A percentile compares a stretch with the other conserved stretches of the same genome.
phyloP scores from a whole-genome alignment of 169 alveolate genomes.

The Eimeria sp. region DNA sequence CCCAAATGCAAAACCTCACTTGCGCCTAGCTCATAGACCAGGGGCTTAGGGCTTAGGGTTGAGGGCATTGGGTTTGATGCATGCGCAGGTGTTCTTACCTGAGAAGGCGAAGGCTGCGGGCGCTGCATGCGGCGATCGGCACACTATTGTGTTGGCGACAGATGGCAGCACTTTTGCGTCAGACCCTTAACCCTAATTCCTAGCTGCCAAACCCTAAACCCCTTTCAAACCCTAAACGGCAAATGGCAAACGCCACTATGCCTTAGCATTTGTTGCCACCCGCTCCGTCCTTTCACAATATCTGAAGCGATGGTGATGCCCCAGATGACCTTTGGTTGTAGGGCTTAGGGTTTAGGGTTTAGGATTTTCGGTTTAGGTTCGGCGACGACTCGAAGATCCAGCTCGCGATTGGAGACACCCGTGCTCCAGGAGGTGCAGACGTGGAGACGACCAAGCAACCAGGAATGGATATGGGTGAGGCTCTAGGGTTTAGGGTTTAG shows the following conservation, averaged over 20 bases:
- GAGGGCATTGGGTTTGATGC: not conserved
- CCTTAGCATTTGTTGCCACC: not conserved
- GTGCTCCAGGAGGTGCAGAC: conserved; percentile 16
- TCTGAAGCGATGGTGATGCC: not conserved
- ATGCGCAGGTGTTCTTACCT: conserved; percentile 12
- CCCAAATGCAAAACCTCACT: not conserved
- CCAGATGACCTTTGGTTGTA: not conserved
- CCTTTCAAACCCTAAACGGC: not conserved
- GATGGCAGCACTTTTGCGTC: conserved; percentile 36
- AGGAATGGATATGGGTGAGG: not conserved
- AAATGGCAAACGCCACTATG: not conserved
- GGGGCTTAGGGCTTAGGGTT: not conserved
- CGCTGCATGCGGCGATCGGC: conserved; percentile 48
- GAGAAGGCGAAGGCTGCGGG: conserved; percentile 23
- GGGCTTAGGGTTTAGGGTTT: not conserved
- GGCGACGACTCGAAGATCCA: conserved; percentile 79
- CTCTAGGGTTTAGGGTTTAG: not conserved
- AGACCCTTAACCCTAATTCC: conserved; percentile 1
- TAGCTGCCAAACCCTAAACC: not conserved
- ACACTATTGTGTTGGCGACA: not conserved
- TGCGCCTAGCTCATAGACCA: not conserved
- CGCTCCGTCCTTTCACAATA: not conserved
- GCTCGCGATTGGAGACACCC: conserved; percentile 80
- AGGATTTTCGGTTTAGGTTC: conserved; percentile 13
- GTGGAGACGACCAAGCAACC: not conserved